Evolutionary conservation across 2,329 filamentous ascomycete species (phyloP), one percentile per base, ranked within the genome.

Genomic region (Ceratocystis colombiana): DNA sequence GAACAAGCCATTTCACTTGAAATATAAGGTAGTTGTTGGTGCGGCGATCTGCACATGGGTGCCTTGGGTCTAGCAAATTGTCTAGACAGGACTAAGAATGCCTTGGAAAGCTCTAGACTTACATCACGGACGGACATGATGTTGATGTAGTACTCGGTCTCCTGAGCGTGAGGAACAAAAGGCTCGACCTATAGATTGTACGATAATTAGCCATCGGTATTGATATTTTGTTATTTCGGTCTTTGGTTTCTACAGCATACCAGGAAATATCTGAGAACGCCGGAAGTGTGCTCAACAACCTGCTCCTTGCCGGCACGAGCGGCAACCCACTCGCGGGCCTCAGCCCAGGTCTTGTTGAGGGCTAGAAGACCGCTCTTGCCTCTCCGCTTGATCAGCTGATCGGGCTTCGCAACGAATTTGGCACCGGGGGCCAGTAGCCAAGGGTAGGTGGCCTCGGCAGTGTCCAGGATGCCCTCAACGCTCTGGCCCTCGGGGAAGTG

Each of bases 111-210:
- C 8, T 25, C 25, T 25, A 25, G 69, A 86, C 91, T 86, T 87
- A 97, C 94, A 87, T 97, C 94, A 83, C 94, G 89, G 75, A 96
- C 92, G 70, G 94, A 97, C 85, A 96, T 94, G 83, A 99, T 99
- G 87, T 96, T 96, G 83, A 99, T 96, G 81, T 99, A 99, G 83
- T 97, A 97, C 80, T 99, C 94, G 70, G 93, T 96, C 77, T 91
- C 88, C 73, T 91, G 84, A 70, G 92, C 88, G 79, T 99, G 94
- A 74, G 93, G 94, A 70, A 97, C 92, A 75, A 99, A 97, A 64
- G 94, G 94, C 85, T 99, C 94, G 72, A 99, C 68, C 67, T 68
- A 53, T 8, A 46, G 22, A 25, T 33, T 66, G 48, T 17, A 28
- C 22, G 41, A 46, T 46, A 12, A 55, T 65, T 62, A 62, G 64